Conservation (phyloP, 306 rosid genomes). For the Herpetospermum pedunculosum region DNA sequence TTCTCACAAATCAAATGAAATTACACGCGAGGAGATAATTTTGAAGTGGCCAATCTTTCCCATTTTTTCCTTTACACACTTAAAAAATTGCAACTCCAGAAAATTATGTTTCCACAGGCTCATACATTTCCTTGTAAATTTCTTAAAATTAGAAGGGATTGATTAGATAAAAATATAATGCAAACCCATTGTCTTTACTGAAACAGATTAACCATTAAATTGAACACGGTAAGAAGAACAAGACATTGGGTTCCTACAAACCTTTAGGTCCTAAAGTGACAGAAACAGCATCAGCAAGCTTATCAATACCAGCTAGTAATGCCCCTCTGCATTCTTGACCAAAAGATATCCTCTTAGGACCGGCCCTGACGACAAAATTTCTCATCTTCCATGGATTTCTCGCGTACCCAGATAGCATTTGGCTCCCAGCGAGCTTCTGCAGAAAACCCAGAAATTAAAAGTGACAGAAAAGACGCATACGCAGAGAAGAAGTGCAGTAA, state of each 20-base stretch:
- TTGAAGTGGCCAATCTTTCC: background rate
- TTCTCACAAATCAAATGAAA: background rate
- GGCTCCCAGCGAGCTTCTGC: conserved; percentile 32
- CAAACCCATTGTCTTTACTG: background rate
- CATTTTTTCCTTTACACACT: background rate
- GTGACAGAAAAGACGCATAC: background rate
- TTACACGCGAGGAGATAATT: background rate
- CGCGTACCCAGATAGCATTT: conserved; percentile 22
- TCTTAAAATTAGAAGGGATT: background rate
- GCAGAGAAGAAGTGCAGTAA: background rate
- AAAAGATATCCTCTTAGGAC: conserved; percentile 58
- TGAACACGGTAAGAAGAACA: background rate
- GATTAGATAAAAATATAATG: background rate
- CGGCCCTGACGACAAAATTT: conserved; percentile 38
- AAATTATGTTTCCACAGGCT: background rate
- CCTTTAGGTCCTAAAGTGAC: conserved; percentile 96
- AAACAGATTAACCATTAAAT: background rate
- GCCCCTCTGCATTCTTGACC: conserved; percentile 62
- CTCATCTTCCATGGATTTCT: conserved; percentile 16
- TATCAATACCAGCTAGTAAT: conserved; percentile 70
- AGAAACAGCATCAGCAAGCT: conserved; percentile 91
- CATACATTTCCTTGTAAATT: background rate
- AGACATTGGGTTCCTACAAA: conserved; percentile 4
- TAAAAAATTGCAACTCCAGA: background rate
- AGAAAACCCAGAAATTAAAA: conserved; percentile 7